A percentile compares a stretch with the other conserved stretches of the same genome.
These are phyloP conservation scores for Beauveria sp. DNA, from an alignment of 2,329 filamentous ascomycete genomes.

Conservation along the genomic window DNA sequence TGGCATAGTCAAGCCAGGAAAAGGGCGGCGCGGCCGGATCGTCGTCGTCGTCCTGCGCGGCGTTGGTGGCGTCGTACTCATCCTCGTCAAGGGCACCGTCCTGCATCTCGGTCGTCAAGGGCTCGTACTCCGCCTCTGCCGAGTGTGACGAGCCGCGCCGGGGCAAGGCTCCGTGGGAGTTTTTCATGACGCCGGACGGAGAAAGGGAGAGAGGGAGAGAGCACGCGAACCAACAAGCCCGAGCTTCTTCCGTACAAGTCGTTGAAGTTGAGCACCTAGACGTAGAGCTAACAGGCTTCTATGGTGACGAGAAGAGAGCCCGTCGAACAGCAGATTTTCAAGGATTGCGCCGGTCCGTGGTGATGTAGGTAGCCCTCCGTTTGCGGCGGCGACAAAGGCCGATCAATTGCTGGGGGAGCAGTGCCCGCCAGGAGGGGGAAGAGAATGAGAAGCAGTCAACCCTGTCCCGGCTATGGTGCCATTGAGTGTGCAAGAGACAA, in stretches of 20 bases:
- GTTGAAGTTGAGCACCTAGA: not conserved
- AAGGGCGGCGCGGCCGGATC: constrained; percentile 40
- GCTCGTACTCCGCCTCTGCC: constrained; percentile 10
- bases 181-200: not conserved
- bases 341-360: not conserved
- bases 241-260: no score
- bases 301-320: not conserved
- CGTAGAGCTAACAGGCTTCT: not conserved
- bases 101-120: constrained; percentile 9
- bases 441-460: not conserved
- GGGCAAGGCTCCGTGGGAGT: constrained; percentile 6
- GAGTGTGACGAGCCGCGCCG: constrained; percentile 10
- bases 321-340: not conserved
- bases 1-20: constrained; percentile 77
- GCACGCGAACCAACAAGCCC: no score
- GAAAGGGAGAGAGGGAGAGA: no score
- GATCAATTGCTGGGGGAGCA: no score
- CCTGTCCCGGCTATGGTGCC: not conserved
- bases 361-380: not conserved
- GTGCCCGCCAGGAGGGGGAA: not conserved
- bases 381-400: not conserved
- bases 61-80: constrained; percentile 25
- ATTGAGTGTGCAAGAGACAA: not conserved
- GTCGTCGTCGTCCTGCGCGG: not conserved
- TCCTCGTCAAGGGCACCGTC: constrained; percentile 18